A percentile compares a stretch with the other conserved stretches of the same genome.
These are phyloP conservation scores for Candida boleticola DNA, from an alignment of 805 yeast genomes.

Conservation along the genomic window DNA sequence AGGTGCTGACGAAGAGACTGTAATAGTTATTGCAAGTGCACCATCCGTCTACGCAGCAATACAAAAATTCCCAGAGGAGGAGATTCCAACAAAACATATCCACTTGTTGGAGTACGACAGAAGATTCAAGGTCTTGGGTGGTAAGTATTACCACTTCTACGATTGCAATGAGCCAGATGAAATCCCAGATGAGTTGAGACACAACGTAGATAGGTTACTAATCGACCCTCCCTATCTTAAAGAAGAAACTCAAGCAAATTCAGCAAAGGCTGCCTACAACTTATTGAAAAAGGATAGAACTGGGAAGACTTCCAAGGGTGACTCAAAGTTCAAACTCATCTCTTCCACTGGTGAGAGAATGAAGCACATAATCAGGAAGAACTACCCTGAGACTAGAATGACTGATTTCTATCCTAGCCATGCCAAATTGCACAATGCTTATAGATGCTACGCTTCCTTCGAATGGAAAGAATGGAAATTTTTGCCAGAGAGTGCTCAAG, in stretches of 20 bases:
- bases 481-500: constrained; percentile 1
- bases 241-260: constrained; percentile 75
- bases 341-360: constrained; percentile 90
- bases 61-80: constrained; percentile 46
- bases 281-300: constrained; percentile 45
- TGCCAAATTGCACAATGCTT: constrained; percentile 80
- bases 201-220: constrained; percentile 67
- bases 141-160: constrained; percentile 61
- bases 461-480: constrained; percentile 71
- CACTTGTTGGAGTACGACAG: constrained; percentile 77
- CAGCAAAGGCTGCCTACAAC: constrained; percentile 50
- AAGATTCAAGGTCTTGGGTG: constrained; percentile 73
- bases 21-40: constrained; percentile 77
- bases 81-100: constrained; percentile 65
- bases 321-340: constrained; percentile 48
- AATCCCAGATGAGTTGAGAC: constrained; percentile 53
- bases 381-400: constrained; percentile 61
- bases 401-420: constrained; percentile 79
- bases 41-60: constrained; percentile 91
- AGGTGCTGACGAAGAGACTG: constrained; percentile 72
- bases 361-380: constrained; percentile 55
- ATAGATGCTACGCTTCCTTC: constrained; percentile 77
- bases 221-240: constrained; percentile 90
- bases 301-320: constrained; percentile 39
- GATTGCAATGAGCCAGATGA: constrained; percentile 72